Percentiles rank a stretch among this genome's conserved stretches.
phyloP scores from a whole-genome alignment of 2,329 filamentous ascomycete species.

The Botrytis byssoidea region DNA sequence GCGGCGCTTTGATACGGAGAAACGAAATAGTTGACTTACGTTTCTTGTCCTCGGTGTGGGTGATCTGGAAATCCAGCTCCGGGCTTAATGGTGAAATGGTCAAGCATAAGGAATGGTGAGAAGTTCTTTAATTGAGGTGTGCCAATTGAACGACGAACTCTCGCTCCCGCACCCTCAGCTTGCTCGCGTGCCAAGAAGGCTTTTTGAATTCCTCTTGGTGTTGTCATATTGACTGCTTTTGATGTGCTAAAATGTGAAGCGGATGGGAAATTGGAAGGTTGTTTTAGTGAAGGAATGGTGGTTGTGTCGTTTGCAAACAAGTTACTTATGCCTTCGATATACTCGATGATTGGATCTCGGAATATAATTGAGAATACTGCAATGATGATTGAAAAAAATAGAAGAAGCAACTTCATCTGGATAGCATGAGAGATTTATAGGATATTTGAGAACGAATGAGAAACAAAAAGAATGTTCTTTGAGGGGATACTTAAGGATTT shows the following conservation, averaged over 20 bases:
- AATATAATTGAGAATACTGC: constrained; percentile 35
- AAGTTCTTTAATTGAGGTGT: constrained; percentile 81
- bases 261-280: constrained; percentile 28
- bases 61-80: constrained; percentile 92
- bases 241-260: constrained; percentile 25
- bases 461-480: constrained; percentile 10
- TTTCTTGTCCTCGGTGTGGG: constrained; percentile 55
- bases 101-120: constrained; percentile 92
- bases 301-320: constrained; percentile 25
- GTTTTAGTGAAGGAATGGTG: constrained; percentile 21
- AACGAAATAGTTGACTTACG: neutral
- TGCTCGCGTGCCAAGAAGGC: constrained; percentile 83
- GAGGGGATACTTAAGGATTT: neutral
- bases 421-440: neutral
- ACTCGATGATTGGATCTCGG: constrained; percentile 28
- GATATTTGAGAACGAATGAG: neutral
- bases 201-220: constrained; percentile 74
- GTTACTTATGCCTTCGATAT: constrained; percentile 26
- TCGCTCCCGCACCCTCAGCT: constrained; percentile 82
- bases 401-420: constrained; percentile 35
- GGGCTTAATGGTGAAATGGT: constrained; percentile 79
- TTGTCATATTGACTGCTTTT: constrained; percentile 53
- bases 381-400: constrained; percentile 32
- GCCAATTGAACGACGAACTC: constrained; percentile 83
- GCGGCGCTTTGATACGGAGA: neutral